phyloP scores from a whole-genome alignment of 106 monocot species.

The Dendrobium catenatum region DNA sequence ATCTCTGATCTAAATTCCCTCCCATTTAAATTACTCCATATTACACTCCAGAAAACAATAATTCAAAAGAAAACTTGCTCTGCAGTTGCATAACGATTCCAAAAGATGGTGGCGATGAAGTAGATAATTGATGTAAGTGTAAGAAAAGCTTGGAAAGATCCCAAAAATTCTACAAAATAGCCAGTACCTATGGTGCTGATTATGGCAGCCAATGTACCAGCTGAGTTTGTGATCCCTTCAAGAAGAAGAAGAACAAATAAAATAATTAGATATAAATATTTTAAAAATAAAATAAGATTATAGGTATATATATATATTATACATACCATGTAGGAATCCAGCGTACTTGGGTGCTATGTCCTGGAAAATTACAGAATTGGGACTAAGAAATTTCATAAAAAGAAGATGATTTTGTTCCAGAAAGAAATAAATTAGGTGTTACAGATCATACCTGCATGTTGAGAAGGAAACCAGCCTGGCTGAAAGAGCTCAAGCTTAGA shows the following conservation, averaged over 20 bases:
- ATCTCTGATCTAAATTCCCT: no score
- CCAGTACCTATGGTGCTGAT: slow-evolving; percentile 87
- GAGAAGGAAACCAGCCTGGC: slow-evolving; percentile 88
- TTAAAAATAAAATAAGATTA: not conserved
- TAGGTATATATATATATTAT: not conserved
- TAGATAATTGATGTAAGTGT: slow-evolving; percentile 72
- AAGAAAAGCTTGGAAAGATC: slow-evolving; percentile 91
- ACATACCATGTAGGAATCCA: slow-evolving; percentile 84
- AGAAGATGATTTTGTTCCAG: not conserved
- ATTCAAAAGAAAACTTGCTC: slow-evolving; percentile 71
- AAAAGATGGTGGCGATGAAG: slow-evolving; percentile 62
- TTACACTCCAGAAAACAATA: not conserved
- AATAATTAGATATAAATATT: not conserved
- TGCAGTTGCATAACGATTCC: slow-evolving; percentile 61
- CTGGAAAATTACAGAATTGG: slow-evolving; percentile 22
- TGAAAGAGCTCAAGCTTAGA: slow-evolving; percentile 87
- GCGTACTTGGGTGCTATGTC: slow-evolving; percentile 86
- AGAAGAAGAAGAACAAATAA: not conserved
- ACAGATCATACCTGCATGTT: slow-evolving; percentile 64
- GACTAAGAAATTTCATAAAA: not conserved
- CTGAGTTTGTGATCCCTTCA: slow-evolving; percentile 64
- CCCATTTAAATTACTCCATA: no score
- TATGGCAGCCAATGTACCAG: slow-evolving; percentile 76
- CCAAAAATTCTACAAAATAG: slow-evolving; percentile 85
- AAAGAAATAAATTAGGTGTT: not conserved